These are phyloP conservation scores for Nepenthes mirabilis DNA, from an alignment of 148 eudicot genomes.

Conservation along the genomic window DNA sequence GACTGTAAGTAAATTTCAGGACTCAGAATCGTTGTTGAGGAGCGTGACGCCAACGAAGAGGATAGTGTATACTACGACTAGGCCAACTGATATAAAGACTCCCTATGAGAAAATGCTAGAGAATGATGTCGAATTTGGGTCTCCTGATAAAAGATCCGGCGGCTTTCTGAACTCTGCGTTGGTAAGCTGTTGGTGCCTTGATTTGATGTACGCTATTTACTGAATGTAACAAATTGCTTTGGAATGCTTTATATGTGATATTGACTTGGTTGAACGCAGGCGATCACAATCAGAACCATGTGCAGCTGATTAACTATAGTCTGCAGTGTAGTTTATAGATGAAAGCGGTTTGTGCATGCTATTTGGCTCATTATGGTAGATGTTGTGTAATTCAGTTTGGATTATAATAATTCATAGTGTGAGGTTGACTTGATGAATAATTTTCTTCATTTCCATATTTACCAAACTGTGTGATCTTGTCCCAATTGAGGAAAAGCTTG, in stretches of 20 bases:
- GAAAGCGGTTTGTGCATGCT: no score
- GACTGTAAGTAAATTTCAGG: slow-evolving; percentile 36
- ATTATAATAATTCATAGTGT: no score
- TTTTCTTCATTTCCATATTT: no score
- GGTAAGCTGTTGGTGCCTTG: slow-evolving; percentile 29
- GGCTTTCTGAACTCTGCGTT: slow-evolving; percentile 71
- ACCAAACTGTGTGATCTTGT: no score
- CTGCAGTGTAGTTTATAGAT: no score
- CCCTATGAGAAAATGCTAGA: slow-evolving; percentile 92
- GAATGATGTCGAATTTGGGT: slow-evolving; percentile 77
- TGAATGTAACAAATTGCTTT: neutral
- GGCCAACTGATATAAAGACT: slow-evolving; percentile 72
- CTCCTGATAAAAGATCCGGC: slow-evolving; percentile 83
- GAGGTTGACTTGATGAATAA: no score
- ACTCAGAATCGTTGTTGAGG: slow-evolving; percentile 44
- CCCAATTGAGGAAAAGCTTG: no score
- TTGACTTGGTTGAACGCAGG: neutral
- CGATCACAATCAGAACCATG: no score
- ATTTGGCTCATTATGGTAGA: no score
- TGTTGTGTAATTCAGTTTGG: no score
- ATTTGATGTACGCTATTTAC: neutral
- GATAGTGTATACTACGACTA: slow-evolving; percentile 57
- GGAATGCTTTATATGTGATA: neutral
- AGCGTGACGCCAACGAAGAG: slow-evolving; percentile 55
- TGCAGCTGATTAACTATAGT: no score